Percentiles rank a stretch among this genome's conserved stretches.
phyloP scores from a whole-genome alignment of 805 yeast genomes.

The Kuraishia cidri region DNA sequence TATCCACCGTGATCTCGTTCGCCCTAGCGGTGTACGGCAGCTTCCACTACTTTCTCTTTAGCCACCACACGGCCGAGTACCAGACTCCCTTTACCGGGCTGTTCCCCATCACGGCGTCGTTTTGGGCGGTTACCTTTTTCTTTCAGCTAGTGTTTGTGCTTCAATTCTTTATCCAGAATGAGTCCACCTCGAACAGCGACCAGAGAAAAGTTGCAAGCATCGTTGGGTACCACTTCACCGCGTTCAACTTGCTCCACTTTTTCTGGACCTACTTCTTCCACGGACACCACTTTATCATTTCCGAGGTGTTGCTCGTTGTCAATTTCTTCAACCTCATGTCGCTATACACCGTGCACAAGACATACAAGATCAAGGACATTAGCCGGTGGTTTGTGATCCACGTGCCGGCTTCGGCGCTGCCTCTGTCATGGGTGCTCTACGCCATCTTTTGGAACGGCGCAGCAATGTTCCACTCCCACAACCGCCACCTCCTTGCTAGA shows the following conservation, averaged over 20 bases:
- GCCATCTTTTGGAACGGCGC: conserved; percentile 85
- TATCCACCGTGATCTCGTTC: conserved; percentile 43
- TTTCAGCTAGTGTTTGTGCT: conserved; percentile 43
- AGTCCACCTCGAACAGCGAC: conserved; percentile 9
- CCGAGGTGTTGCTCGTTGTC: conserved; percentile 48
- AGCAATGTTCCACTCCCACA: conserved; percentile 54
- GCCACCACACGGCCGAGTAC: conserved; percentile 32
- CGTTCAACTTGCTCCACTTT: conserved; percentile 51
- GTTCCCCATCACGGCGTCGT: conserved; percentile 35
- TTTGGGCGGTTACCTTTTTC: conserved; percentile 47
- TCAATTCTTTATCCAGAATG: conserved; percentile 27
- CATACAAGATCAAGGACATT: conserved; percentile 45
- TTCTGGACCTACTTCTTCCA: conserved; percentile 60
- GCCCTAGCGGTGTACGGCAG: conserved; percentile 48
- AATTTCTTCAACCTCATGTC: conserved; percentile 53
- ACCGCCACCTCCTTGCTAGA: conserved; percentile 45
- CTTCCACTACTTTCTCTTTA: conserved; percentile 47
- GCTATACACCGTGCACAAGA: conserved; percentile 49
- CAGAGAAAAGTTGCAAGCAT: conserved; percentile 23
- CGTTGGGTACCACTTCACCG: conserved; percentile 54
- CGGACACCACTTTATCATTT: conserved; percentile 43
- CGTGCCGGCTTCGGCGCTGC: conserved; percentile 58
- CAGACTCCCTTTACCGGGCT: conserved; percentile 68
- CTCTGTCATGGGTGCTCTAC: conserved; percentile 67
- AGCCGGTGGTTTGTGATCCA: conserved; percentile 51